These are phyloP conservation scores for Cephaloascus albidus DNA, from an alignment of 805 yeast genomes.

Conservation along the genomic window DNA sequence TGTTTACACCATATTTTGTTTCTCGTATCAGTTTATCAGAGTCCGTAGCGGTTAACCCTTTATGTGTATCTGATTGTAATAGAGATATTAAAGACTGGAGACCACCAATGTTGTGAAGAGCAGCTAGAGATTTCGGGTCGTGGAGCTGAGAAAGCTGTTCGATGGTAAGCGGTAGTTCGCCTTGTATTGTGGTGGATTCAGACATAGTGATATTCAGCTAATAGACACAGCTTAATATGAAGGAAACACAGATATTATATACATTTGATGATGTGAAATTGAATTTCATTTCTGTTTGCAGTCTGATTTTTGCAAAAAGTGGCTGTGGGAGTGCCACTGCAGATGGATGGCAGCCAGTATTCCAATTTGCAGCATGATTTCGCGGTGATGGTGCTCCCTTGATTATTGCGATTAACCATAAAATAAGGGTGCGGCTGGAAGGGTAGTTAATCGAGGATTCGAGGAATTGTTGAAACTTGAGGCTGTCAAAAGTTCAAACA, in stretches of 20 bases:
- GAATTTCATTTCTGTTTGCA: background rate
- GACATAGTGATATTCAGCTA: background rate
- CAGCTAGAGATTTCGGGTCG: constrained; percentile 50
- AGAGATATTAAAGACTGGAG: constrained; percentile 19
- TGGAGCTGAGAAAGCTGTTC: constrained; percentile 39
- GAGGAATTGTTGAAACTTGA: no score
- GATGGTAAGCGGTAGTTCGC: constrained; percentile 5
- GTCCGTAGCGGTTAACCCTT: constrained; percentile 31
- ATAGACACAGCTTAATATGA: background rate
- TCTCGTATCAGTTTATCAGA: constrained; percentile 26
- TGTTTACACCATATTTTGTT: constrained; percentile 57
- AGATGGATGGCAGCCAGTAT: background rate
- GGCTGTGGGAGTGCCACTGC: no score
- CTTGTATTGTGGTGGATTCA: background rate
- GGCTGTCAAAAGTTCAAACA: no score
- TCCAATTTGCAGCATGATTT: no score
- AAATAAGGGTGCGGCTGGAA: no score
- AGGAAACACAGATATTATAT: constrained; percentile 1
- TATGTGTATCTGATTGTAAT: constrained; percentile 23
- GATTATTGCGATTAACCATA: no score
- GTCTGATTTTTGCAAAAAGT: background rate
- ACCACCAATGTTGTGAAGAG: constrained; percentile 37
- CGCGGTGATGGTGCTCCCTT: no score
- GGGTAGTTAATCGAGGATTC: no score
- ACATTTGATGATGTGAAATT: constrained; percentile 9